These are phyloP conservation scores for Micractinium conductrix DNA, from an alignment of 139 green algal species.

Conservation along the genomic window DNA sequence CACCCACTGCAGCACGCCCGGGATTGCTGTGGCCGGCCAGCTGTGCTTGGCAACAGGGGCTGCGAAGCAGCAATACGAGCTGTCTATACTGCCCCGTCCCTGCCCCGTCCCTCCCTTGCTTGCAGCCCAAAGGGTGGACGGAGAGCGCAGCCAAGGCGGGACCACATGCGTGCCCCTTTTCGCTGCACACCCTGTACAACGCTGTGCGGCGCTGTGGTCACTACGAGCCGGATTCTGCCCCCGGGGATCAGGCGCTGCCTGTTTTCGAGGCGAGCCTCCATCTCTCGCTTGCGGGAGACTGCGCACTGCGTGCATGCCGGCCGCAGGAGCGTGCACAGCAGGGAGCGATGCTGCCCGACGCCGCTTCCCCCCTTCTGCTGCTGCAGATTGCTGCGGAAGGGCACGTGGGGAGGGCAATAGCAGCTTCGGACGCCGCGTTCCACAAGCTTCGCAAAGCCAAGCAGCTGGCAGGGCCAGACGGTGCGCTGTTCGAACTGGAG, in stretches of 20 bases:
- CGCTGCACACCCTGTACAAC: not conserved
- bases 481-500: too few relatives aligned
- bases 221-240: not conserved
- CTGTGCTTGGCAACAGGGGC: too few relatives aligned
- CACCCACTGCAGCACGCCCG: too few relatives aligned
- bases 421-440: not conserved
- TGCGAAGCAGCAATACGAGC: too few relatives aligned
- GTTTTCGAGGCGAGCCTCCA: not conserved
- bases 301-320: not conserved
- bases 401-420: not conserved
- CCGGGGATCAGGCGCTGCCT: not conserved
- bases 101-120: too few relatives aligned
- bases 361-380: not conserved
- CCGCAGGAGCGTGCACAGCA: not conserved
- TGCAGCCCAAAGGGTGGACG: too few relatives aligned
- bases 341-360: not conserved
- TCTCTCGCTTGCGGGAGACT: not conserved
- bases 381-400: not conserved
- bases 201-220: not conserved
- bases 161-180: not conserved
- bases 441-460: too few relatives aligned
- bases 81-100: too few relatives aligned
- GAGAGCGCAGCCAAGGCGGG: not conserved
- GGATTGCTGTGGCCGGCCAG: too few relatives aligned
- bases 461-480: too few relatives aligned